Conservation (phyloP, 2,329 filamentous ascomycete species). For the Dothistroma pini region DNA sequence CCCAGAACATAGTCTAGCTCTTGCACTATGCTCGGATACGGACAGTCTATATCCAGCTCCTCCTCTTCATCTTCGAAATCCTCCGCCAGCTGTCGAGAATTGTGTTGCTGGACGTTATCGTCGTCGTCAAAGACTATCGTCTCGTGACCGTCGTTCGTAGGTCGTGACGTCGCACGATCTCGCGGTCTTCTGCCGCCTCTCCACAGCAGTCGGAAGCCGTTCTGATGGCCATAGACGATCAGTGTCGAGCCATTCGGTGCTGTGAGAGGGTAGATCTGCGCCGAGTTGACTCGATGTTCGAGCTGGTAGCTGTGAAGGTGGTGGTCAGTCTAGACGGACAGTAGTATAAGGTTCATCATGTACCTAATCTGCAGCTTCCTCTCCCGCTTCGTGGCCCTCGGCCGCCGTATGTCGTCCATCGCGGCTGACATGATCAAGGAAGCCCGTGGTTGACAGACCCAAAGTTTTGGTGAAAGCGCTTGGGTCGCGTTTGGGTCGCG, state of each 20-base stretch:
- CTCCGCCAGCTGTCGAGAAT: slow-evolving; percentile 20
- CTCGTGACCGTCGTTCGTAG: slow-evolving; percentile 34
- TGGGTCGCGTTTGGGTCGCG: slow-evolving; percentile 14
- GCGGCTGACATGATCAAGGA: background rate
- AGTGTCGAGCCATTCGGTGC: slow-evolving; percentile 61
- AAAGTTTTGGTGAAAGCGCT: slow-evolving; percentile 9
- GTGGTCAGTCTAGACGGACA: slow-evolving; percentile 11
- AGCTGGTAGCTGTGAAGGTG: slow-evolving; percentile 53
- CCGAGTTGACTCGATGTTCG: slow-evolving; percentile 54
- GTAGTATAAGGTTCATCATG: slow-evolving; percentile 1
- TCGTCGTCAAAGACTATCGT: slow-evolving; percentile 57
- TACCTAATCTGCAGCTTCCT: slow-evolving; percentile 35
- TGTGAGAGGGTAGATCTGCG: slow-evolving; percentile 56
- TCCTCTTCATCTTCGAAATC: slow-evolving; percentile 55
- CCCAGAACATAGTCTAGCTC: slow-evolving; percentile 54
- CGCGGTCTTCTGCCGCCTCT: slow-evolving; percentile 48
- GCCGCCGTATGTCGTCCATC: slow-evolving; percentile 22
- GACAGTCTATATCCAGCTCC: slow-evolving; percentile 55
- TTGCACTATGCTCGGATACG: slow-evolving; percentile 53
- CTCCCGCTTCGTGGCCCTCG: slow-evolving; percentile 31
- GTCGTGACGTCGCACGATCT: slow-evolving; percentile 2
- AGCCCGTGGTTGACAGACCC: background rate
- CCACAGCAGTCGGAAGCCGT: slow-evolving; percentile 58
- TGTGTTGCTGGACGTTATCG: slow-evolving; percentile 45
- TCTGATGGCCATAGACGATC: slow-evolving; percentile 57